Conservation (phyloP, 345 rosid species). For the Viola odorata region DNA sequence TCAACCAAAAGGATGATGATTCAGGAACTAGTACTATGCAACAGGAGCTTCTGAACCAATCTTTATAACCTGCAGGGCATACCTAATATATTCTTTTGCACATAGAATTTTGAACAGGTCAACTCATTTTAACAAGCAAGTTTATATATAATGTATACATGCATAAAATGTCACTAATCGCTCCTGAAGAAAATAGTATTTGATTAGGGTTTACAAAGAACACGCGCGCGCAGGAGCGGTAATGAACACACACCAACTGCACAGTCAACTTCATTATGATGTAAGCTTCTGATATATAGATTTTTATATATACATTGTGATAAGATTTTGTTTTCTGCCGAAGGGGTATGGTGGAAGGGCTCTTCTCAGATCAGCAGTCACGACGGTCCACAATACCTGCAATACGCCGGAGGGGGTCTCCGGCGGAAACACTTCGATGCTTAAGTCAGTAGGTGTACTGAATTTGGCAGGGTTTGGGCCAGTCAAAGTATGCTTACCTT, state of each 20-base stretch:
- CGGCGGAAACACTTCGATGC: too few relatives aligned
- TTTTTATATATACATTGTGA: too few relatives aligned
- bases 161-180: neutral
- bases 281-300: neutral
- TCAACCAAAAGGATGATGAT: neutral
- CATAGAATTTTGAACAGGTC: neutral
- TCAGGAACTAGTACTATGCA: neutral
- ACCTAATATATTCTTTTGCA: neutral
- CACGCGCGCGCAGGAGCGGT: neutral
- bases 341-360: too few relatives aligned
- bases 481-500: too few relatives aligned
- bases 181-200: neutral
- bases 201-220: neutral
- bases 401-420: too few relatives aligned
- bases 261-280: neutral
- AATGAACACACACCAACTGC: neutral
- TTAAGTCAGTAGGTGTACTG: too few relatives aligned
- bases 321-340: too few relatives aligned
- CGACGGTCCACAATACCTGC: too few relatives aligned
- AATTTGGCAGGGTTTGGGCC: too few relatives aligned
- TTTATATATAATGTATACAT: neutral
- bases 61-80: neutral
- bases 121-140: neutral
- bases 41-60: neutral
- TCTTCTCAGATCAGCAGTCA: too few relatives aligned